Percentiles rank a stretch among this genome's conserved stretches.
phyloP scores from a whole-genome alignment of 257 asterid genomes.

The Eustoma russellianum region DNA sequence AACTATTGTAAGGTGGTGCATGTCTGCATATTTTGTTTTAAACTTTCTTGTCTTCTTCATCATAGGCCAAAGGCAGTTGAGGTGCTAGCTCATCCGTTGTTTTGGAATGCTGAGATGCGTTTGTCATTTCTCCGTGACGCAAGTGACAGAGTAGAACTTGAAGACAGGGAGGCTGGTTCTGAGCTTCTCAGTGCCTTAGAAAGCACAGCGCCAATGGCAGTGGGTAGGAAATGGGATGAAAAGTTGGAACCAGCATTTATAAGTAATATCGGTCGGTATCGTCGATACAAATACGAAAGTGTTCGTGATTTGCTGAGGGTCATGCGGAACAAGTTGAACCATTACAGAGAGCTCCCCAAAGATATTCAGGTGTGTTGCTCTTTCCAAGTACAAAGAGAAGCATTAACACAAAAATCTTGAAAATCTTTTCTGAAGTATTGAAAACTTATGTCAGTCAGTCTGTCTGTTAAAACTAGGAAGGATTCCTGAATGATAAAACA shows the following conservation, averaged over 20 bases:
- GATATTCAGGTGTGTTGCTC: slow-evolving; percentile 64
- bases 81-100: slow-evolving; percentile 79
- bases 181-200: slow-evolving; percentile 62
- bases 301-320: slow-evolving; percentile 86
- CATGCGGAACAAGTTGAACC: slow-evolving; percentile 88
- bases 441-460: no score
- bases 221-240: slow-evolving; percentile 81
- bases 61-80: slow-evolving; percentile 68
- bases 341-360: slow-evolving; percentile 80
- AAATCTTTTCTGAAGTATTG: no score
- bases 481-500: no score
- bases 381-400: neutral
- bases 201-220: slow-evolving; percentile 50
- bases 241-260: slow-evolving; percentile 71
- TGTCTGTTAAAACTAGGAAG: no score
- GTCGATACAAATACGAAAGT: slow-evolving; percentile 73
- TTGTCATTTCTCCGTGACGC: slow-evolving; percentile 82
- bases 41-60: neutral
- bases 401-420: no score
- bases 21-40: neutral
- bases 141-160: slow-evolving; percentile 89
- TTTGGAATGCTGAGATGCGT: slow-evolving; percentile 86
- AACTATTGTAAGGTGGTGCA: no score
- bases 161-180: slow-evolving; percentile 60
- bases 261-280: slow-evolving; percentile 51